These are phyloP conservation scores for Pascua guehoae DNA, from an alignment of 1,284 basidiomycete species.

Conservation along the genomic window DNA sequence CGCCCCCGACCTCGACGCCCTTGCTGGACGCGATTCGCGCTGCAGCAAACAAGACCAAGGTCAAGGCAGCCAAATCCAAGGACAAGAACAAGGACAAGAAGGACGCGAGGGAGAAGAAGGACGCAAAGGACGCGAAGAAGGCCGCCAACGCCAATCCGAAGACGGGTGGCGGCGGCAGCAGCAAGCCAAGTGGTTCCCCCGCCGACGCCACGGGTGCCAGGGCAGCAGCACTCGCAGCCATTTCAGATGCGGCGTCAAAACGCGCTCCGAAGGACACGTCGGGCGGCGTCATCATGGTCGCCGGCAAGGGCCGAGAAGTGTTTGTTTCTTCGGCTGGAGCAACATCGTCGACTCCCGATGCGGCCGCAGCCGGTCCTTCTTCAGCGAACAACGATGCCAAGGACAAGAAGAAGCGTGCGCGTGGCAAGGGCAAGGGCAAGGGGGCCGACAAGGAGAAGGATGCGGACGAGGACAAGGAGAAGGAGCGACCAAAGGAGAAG, in stretches of 20 bases:
- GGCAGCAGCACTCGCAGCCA: slow-evolving; percentile 33
- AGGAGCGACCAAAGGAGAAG: slow-evolving; percentile 8
- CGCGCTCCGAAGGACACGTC: slow-evolving; percentile 26
- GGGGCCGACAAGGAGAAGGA: slow-evolving; percentile 5
- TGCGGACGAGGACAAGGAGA: slow-evolving; percentile 6
- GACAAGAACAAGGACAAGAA: slow-evolving; percentile 34
- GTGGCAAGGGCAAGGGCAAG: slow-evolving; percentile 13
- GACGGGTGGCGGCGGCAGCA: slow-evolving; percentile 8
- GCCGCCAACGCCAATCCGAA: slow-evolving; percentile 51
- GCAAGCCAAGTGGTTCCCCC: neutral
- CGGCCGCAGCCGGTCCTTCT: slow-evolving; percentile 2
- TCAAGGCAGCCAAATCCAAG: slow-evolving; percentile 56
- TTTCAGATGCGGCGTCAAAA: slow-evolving; percentile 32
- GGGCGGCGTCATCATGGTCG: slow-evolving; percentile 30
- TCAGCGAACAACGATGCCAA: slow-evolving; percentile 9
- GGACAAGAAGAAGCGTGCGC: slow-evolving; percentile 11
- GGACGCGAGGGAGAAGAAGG: neutral
- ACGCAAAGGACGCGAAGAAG: slow-evolving; percentile 56
- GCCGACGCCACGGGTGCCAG: slow-evolving; percentile 1
- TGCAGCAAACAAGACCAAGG: slow-evolving; percentile 22
- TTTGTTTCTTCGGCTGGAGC: slow-evolving; percentile 17
- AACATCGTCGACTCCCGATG: neutral
- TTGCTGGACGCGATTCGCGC: slow-evolving; percentile 78
- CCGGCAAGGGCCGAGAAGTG: slow-evolving; percentile 42
- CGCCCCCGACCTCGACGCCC: slow-evolving; percentile 67